Conservation (phyloP, 2,329 filamentous ascomycete species). For the Aspergillus fischeri region DNA sequence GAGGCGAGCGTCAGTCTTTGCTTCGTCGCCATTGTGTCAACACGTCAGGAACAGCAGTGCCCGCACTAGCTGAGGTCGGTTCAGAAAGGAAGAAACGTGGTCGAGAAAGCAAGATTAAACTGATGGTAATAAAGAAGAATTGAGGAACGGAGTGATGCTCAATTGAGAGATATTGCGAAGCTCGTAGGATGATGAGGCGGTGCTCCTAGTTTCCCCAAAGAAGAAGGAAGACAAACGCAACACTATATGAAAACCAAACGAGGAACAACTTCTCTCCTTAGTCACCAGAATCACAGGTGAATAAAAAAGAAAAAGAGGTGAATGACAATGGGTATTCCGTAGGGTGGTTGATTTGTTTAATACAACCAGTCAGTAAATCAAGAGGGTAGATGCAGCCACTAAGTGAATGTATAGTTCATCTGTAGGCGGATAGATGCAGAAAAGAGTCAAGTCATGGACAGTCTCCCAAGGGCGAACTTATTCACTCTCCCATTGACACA, state of each 20-base stretch:
- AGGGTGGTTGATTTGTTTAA: neutral
- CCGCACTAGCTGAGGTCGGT: neutral
- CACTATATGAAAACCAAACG: neutral
- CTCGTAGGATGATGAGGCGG: neutral
- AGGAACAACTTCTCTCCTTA: neutral
- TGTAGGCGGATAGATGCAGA: conserved; percentile 3
- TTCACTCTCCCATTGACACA: neutral
- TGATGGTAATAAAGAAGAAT: neutral
- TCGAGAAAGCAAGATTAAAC: neutral
- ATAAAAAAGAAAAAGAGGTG: neutral
- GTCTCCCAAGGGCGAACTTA: neutral
- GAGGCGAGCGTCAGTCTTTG: conserved; percentile 27
- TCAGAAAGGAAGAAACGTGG: neutral
- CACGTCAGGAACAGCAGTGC: neutral
- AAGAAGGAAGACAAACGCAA: neutral
- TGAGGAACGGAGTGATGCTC: neutral
- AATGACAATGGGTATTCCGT: neutral
- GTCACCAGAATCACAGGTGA: neutral
- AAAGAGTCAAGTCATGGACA: neutral
- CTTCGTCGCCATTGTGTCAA: conserved; percentile 12
- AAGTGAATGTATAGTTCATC: neutral
- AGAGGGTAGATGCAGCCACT: conserved; percentile 1
- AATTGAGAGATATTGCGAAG: neutral
- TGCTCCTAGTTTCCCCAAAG: neutral
- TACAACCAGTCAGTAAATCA: neutral